Percentiles rank a stretch among this genome's conserved stretches.
phyloP scores from a whole-genome alignment of 176 grass and related monocot genomes.

The Aegilops tauschii region DNA sequence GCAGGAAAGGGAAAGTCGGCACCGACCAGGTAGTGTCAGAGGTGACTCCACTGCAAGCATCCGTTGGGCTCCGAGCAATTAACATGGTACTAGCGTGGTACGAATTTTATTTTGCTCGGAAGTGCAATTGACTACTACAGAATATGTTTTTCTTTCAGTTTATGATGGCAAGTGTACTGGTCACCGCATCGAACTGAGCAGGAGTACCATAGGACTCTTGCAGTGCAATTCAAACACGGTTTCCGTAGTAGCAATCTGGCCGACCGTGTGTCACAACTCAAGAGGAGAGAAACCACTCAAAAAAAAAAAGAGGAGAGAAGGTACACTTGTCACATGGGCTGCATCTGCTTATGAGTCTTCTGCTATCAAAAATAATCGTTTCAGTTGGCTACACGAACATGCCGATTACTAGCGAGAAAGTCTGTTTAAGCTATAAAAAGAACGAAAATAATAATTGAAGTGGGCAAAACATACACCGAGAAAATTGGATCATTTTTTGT shows the following conservation, averaged over 20 bases:
- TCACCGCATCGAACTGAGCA: not conserved
- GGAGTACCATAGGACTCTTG: not conserved
- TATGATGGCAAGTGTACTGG: not conserved
- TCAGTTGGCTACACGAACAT: not conserved
- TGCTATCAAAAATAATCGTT: not conserved
- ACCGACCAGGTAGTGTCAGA: conserved; percentile 22
- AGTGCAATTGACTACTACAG: not conserved
- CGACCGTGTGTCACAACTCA: not conserved
- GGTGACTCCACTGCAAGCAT: not conserved
- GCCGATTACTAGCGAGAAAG: not conserved
- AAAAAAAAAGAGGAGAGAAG: not conserved
- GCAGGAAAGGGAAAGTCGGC: conserved; percentile 15
- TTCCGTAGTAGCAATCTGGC: not conserved
- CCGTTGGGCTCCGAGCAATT: not conserved
- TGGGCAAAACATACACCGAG: not conserved
- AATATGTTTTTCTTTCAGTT: not conserved
- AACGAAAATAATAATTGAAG: too few species aligned
- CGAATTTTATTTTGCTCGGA: not conserved
- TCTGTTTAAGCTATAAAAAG: too few species aligned
- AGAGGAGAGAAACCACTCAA: not conserved
- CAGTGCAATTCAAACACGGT: not conserved
- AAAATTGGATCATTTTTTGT: not conserved
- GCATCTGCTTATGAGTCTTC: not conserved
- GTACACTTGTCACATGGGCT: not conserved
- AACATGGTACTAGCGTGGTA: not conserved